phyloP scores from a whole-genome alignment of 257 asterid genomes.

The Nicotiana tomentosiformis region DNA sequence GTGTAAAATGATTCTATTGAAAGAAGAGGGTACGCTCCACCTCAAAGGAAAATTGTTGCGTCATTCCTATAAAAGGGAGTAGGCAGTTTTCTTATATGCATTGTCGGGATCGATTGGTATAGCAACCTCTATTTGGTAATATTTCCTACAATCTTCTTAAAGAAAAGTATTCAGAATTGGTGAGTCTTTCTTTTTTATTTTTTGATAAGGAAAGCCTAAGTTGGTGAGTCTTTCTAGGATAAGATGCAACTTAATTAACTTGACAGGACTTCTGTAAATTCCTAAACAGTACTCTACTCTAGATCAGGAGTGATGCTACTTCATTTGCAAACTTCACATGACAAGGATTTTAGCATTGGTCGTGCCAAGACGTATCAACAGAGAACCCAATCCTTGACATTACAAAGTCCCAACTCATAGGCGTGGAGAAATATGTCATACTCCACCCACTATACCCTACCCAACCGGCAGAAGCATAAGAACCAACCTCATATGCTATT shows the following conservation, averaged over 20 bases:
- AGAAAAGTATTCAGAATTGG: neutral
- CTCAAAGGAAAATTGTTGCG: neutral
- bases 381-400: neutral
- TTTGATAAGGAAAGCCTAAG: no score
- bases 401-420: neutral
- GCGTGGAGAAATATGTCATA: neutral
- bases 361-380: neutral
- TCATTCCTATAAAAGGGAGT: neutral
- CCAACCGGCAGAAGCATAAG: neutral
- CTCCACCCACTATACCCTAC: neutral
- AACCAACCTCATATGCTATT: neutral
- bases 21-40: neutral
- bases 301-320: neutral
- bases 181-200: neutral
- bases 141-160: constrained; percentile 1
- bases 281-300: neutral
- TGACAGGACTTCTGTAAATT: neutral
- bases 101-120: neutral
- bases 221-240: neutral
- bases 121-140: neutral
- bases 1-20: neutral
- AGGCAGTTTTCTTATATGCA: neutral
- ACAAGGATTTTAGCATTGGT: neutral
- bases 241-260: neutral
- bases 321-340: constrained; percentile 1